Evolutionary conservation across 1,284 basidiomycete genomes (phyloP), one percentile per base, ranked within the genome.

Genomic region (Fomitopsis betulina): DNA sequence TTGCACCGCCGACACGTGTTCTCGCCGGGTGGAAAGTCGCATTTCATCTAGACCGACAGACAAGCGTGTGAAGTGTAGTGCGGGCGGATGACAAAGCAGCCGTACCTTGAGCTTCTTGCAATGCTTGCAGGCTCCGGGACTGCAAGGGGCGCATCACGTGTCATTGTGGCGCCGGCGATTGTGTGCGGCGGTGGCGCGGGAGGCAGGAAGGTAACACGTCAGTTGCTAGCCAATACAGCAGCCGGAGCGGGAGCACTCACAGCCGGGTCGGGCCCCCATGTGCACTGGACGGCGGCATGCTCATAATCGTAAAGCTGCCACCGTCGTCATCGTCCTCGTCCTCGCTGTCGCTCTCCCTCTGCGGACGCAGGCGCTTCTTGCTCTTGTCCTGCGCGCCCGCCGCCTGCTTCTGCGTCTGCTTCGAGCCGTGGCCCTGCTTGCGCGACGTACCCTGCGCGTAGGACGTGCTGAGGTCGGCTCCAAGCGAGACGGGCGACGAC

Each of bases 101-200:
- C 85, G 60, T 72, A 88, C 89, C 85, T 92, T 92, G 68, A 92
- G 82, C 65, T 85, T 87, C 73, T 91, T 92, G 79, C 89, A 93
- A 67, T 91, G 83, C 9, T 80, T 87, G 70, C 89, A 93, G 43
- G 89, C 89, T 61, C 89, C 88, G 59, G 86, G 84, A 55, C 89
- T 91, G 70, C 55, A 47, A 52, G 30, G 45, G 45, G 5, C 13
- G 32, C 38, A 55, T 33, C 43, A 19, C 25, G 49, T 30, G 49
- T 7, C 32, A 51, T 51, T 51, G 49, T 32, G 49, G 49, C 49
- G 49, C 49, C 49, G 49, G 49, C n/a, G 49, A n/a, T 35, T 33
- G 49, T 13, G 5, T 13, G 32, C 12, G n/a, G 49, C 49, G 49
- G 49, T 33, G 23, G 19, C 49, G 25, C 33, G 45, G 21, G 21